A percentile compares a stretch with the other conserved stretches of the same genome.
These are phyloP conservation scores for Apiospora pterosperma DNA, from an alignment of 2,329 filamentous ascomycete genomes.

Conservation along the genomic window DNA sequence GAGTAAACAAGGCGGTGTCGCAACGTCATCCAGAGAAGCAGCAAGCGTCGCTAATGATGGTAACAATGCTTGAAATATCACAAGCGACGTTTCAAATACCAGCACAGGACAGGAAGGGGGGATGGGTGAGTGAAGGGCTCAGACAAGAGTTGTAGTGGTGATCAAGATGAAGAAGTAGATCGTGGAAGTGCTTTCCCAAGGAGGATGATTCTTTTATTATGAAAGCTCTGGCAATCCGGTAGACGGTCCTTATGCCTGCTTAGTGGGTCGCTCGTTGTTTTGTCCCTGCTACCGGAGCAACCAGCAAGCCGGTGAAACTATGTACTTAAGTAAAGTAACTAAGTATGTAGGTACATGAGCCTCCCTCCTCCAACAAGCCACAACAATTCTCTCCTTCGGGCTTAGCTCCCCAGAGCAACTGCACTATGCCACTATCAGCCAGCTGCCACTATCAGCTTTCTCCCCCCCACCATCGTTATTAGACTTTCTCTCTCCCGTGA, in stretches of 20 bases:
- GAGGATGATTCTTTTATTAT: constrained; percentile 5
- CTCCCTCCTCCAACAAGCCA: background rate
- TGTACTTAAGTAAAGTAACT: background rate
- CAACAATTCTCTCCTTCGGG: background rate
- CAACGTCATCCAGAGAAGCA: constrained; percentile 3
- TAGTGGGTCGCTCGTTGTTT: background rate
- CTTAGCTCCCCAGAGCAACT: background rate
- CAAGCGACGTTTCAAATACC: background rate
- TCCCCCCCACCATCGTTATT: background rate
- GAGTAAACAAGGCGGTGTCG: constrained; percentile 4
- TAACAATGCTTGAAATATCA: background rate
- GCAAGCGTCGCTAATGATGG: background rate
- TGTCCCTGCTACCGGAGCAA: background rate
- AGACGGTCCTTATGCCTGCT: background rate
- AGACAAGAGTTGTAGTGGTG: background rate
- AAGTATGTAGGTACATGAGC: too few species aligned
- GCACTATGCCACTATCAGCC: too few species aligned
- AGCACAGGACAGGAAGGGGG: background rate
- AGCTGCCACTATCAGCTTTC: too few species aligned
- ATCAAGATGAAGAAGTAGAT: background rate
- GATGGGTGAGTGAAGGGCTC: background rate
- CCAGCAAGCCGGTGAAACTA: background rate
- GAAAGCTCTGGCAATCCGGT: background rate
- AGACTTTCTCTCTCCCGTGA: background rate
- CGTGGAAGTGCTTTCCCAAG: constrained; percentile 2